Conservation (phyloP, 169 alveolate genomes). For the Cryptosporidium xiaoi region DNA sequence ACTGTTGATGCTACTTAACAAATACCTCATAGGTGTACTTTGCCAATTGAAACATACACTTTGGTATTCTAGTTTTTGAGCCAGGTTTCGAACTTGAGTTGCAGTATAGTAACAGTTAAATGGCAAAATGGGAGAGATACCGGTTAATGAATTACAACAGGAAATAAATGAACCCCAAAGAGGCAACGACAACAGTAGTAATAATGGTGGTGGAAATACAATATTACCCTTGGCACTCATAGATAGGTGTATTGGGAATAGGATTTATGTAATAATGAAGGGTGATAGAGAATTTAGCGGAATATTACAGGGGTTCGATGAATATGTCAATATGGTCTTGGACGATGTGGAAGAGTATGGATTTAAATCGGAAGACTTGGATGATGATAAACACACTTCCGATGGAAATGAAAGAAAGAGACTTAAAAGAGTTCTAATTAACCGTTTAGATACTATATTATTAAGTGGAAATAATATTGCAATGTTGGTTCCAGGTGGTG, state of each 20-base stretch:
- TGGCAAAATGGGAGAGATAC: conserved; percentile 30
- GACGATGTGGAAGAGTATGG: conserved; percentile 89
- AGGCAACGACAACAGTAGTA: conserved; percentile 73
- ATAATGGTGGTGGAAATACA: conserved; percentile 60
- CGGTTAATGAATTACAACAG: background rate
- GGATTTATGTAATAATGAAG: conserved; percentile 90
- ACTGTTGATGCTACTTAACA: too few species aligned
- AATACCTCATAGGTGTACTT: too few species aligned
- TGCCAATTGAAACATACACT: too few species aligned
- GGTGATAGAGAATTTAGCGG: conserved; percentile 89
- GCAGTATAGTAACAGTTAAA: too few species aligned
- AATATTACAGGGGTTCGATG: conserved; percentile 93
- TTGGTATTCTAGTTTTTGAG: too few species aligned
- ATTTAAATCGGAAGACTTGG: conserved; percentile 53
- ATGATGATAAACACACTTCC: background rate
- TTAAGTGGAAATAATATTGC: conserved; percentile 87
- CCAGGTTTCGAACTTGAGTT: too few species aligned
- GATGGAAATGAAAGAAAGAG: conserved; percentile 78
- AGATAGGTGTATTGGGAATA: conserved; percentile 93
- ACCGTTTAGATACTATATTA: conserved; percentile 83
- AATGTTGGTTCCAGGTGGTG: conserved; percentile 88
- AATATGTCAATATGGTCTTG: conserved; percentile 93
- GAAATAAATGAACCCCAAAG: background rate
- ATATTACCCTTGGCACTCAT: conserved; percentile 92
- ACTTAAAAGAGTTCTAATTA: conserved; percentile 74